These are phyloP conservation scores for Talaromyces thailandensis DNA, from an alignment of 495 filamentous ascomycete genomes.

Conservation along the genomic window DNA sequence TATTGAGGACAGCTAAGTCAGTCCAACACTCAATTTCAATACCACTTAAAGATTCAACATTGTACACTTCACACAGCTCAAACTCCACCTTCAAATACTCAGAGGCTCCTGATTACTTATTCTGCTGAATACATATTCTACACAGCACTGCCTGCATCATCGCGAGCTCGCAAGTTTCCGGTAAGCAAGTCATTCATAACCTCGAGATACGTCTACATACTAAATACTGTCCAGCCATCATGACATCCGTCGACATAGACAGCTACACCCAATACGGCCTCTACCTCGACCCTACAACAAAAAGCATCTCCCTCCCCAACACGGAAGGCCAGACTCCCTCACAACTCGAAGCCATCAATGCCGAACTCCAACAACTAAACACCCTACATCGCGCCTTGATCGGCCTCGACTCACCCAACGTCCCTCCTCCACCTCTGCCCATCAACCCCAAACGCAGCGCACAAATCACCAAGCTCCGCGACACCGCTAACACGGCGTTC, in stretches of 20 bases:
- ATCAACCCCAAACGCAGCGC: constrained; percentile 79
- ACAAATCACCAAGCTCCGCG: constrained; percentile 83
- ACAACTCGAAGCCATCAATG: constrained; percentile 36
- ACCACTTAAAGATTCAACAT: background rate
- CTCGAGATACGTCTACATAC: background rate
- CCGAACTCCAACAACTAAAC: constrained; percentile 66
- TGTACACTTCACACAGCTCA: background rate
- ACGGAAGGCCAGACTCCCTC: constrained; percentile 33
- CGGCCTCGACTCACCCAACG: constrained; percentile 38
- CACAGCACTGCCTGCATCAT: background rate
- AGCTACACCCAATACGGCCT: constrained; percentile 80
- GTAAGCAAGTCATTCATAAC: background rate
- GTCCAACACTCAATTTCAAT: background rate
- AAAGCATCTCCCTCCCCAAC: constrained; percentile 65
- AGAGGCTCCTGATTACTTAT: background rate
- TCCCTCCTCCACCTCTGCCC: constrained; percentile 71
- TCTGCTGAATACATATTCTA: background rate
- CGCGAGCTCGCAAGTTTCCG: background rate
- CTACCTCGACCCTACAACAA: constrained; percentile 63
- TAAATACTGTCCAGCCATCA: constrained; percentile 9
- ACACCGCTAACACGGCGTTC: constrained; percentile 72
- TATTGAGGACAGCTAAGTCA: constrained; percentile 9
- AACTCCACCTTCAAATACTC: background rate
- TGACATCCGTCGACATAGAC: constrained; percentile 39
- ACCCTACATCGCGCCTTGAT: constrained; percentile 63